These are phyloP conservation scores for Tulasnella sp. DNA, from an alignment of 768 basidiomycete species.

Conservation along the genomic window DNA sequence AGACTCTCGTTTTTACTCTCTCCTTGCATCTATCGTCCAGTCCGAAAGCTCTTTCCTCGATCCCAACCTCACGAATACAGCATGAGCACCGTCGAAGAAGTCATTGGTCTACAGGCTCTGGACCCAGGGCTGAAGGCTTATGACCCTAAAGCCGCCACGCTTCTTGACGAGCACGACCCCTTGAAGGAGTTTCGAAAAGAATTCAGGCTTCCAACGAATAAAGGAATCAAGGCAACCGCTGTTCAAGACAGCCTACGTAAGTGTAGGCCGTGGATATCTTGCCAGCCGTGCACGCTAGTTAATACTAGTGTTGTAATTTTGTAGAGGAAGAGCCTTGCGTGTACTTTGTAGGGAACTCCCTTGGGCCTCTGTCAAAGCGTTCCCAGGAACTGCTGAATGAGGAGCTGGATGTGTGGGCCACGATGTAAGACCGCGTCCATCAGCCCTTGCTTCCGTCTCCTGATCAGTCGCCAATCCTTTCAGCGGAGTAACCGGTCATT, in stretches of 20 bases:
- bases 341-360: constrained; percentile 95
- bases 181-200: constrained; percentile 30
- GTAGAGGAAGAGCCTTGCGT: constrained; percentile 54
- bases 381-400: constrained; percentile 70
- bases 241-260: constrained; percentile 22
- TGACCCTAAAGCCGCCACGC: not conserved
- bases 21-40: not conserved
- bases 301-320: not conserved
- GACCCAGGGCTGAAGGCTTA: constrained; percentile 2
- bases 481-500: constrained; percentile 87
- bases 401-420: constrained; percentile 81
- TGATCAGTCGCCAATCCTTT: not conserved
- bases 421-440: constrained; percentile 40
- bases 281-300: not conserved
- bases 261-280: not conserved
- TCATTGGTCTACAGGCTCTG: not conserved
- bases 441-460: constrained; percentile 45
- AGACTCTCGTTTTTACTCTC: not conserved
- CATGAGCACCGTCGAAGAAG: constrained; percentile 52
- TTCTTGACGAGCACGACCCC: constrained; percentile 29
- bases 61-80: constrained; percentile 37
- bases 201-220: constrained; percentile 31
- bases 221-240: constrained; percentile 28
- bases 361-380: constrained; percentile 75
- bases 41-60: not conserved